phyloP scores from a whole-genome alignment of 2,329 filamentous ascomycete genomes.

The Nemania sp. region DNA sequence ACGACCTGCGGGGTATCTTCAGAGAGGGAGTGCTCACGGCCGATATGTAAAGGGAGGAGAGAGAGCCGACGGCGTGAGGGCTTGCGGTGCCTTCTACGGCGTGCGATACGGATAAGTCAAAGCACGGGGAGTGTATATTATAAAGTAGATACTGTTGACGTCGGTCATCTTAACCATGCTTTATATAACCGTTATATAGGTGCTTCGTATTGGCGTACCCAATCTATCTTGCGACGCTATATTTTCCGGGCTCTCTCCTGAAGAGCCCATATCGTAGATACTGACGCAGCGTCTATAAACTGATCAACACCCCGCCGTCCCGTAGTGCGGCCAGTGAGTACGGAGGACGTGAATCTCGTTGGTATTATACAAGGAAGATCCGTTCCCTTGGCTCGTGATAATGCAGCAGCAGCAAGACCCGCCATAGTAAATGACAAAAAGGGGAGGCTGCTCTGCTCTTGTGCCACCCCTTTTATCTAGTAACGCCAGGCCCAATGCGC shows the following conservation, averaged over 20 bases:
- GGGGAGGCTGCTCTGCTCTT: neutral
- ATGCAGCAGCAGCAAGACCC: conserved; percentile 13
- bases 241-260: no score
- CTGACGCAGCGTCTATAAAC: no score
- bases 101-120: no score
- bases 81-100: neutral
- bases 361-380: conserved; percentile 20
- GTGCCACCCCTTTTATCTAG: conserved; percentile 10
- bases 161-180: no score
- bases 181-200: no score
- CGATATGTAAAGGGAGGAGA: neutral
- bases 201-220: no score
- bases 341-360: conserved; percentile 13
- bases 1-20: conserved; percentile 47
- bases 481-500: conserved; percentile 26
- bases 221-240: no score
- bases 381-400: conserved; percentile 5
- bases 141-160: no score
- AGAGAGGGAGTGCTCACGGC: neutral
- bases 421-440: conserved; percentile 2
- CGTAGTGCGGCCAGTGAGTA: neutral
- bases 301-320: no score
- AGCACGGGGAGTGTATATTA: no score
- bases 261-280: no score
- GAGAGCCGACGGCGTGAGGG: neutral